A percentile compares a stretch with the other conserved stretches of the same genome.
phyloP scores from a whole-genome alignment of 2,329 filamentous ascomycete species.

The Magnaporthiopsis rhizophila region DNA sequence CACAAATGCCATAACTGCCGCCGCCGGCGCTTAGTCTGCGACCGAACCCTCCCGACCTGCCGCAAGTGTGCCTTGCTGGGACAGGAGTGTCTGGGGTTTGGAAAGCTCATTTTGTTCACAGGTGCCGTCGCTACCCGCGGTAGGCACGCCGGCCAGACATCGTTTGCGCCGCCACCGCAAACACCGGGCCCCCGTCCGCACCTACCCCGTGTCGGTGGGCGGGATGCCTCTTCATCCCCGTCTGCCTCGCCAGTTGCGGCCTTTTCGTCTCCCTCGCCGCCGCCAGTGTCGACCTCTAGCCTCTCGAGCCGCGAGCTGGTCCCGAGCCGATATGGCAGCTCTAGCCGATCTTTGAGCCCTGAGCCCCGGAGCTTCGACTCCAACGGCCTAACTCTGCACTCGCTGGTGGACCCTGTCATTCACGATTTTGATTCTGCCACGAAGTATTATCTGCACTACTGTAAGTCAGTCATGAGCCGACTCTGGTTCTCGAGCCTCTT shows the following conservation, averaged over 20 bases:
- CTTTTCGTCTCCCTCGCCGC: too few relatives aligned
- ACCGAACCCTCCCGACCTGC: conserved; percentile 3
- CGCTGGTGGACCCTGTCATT: neutral
- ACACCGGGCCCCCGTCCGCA: too few relatives aligned
- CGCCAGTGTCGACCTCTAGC: too few relatives aligned
- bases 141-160: neutral
- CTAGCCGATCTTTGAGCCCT: too few relatives aligned
- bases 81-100: conserved; percentile 6
- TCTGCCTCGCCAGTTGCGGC: too few relatives aligned
- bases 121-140: conserved; percentile 1
- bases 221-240: too few relatives aligned
- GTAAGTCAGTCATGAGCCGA: neutral
- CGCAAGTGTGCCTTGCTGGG: neutral
- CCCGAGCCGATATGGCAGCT: too few relatives aligned
- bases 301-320: too few relatives aligned
- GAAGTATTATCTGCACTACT: conserved; percentile 4
- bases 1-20: conserved; percentile 8
- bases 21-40: conserved; percentile 1
- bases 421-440: conserved; percentile 4
- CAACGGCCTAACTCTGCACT: conserved; percentile 4
- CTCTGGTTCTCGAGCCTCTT: neutral
- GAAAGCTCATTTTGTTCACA: neutral
- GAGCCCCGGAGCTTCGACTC: too few relatives aligned
- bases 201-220: too few relatives aligned
- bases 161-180: neutral